Base-by-base conservation (phyloP, 106 monocot species). In the Dendrobium catenatum region DNA sequence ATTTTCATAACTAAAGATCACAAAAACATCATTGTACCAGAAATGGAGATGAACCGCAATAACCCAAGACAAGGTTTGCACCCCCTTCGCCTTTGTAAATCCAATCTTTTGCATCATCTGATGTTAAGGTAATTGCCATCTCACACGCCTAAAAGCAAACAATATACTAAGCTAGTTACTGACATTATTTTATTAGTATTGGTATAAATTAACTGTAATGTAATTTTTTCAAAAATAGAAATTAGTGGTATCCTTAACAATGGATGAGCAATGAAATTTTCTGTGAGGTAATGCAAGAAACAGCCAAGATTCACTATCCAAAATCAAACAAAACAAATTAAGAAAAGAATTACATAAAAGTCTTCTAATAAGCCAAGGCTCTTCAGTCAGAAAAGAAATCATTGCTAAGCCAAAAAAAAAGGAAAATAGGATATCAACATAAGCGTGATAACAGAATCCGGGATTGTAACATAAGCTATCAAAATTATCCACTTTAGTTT, bases 11-110 rank as follows among this genome's bases (percentile, higher is more conserved):
- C 37, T 37, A 37, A 37, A 66, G 4, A 55, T 7, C 58, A 66
- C 9, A 0, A 66, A 66, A 66, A 66, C 1, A 20, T 2, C 20
- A 10, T 66, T 66, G 22, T 66, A 66, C 64, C 64, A 66, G 64
- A 66, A 26, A 66, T 66, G 64, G 64, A 6, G 64, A 24, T 20
- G 64, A 66, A 4, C 64, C 64, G 26, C 64, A 66, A 66, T 66
- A 66, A 66, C 64, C 11, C 64, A 66, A 66, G 9, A 66, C 64
- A 66, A 66, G n/a, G 26, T 66, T 66, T 66, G 64, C 64, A 66
- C 24, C 64, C 64, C 64, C 64, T 66, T 66, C n/a, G 22, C 64
- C 64, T 24, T 66, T 66, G 64, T 66, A 66, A 24, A 10, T 66
- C 64, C 64, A 66, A 66, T 66, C 64, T n/a, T 66, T 66, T 66